Conservation (phyloP, 1,284 basidiomycete species). For the Fomitopsis pinicola region DNA sequence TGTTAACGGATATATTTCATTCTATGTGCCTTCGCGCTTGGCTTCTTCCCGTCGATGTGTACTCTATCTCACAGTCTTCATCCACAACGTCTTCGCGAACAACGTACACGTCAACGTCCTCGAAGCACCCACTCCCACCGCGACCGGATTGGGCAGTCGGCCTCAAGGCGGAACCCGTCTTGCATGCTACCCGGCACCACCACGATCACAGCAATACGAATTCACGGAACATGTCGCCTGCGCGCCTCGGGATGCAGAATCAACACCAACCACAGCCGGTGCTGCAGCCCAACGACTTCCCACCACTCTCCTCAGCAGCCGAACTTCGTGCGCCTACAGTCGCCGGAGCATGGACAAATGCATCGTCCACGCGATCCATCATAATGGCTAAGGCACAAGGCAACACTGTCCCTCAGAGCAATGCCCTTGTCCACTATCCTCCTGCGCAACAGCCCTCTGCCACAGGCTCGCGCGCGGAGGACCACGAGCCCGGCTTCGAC, state of each 20-base stretch:
- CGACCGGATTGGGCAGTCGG: slow-evolving; percentile 84
- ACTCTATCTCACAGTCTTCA: slow-evolving; percentile 42
- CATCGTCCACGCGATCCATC: slow-evolving; percentile 48
- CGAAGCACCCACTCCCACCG: slow-evolving; percentile 73
- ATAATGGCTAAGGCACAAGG: slow-evolving; percentile 36
- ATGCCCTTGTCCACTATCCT: slow-evolving; percentile 36
- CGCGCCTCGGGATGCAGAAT: slow-evolving; percentile 29
- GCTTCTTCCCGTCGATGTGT: slow-evolving; percentile 2
- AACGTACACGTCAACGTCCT: slow-evolving; percentile 64
- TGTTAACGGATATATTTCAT: slow-evolving; percentile 14
- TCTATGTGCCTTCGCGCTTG: slow-evolving; percentile 10
- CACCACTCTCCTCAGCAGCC: slow-evolving; percentile 50
- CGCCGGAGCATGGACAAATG: slow-evolving; percentile 66
- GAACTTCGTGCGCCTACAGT: slow-evolving; percentile 49
- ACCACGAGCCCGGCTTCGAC: slow-evolving; percentile 46
- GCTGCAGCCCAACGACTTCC: slow-evolving; percentile 66
- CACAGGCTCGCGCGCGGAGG: slow-evolving; percentile 36
- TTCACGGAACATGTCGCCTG: slow-evolving; percentile 39
- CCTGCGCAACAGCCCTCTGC: slow-evolving; percentile 16
- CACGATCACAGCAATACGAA: slow-evolving; percentile 37
- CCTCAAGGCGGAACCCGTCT: slow-evolving; percentile 63
- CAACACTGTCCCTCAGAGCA: slow-evolving; percentile 20
- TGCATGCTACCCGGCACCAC: slow-evolving; percentile 40
- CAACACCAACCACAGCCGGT: slow-evolving; percentile 36
- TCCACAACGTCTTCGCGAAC: slow-evolving; percentile 74